These are phyloP conservation scores for Cicer arietinum DNA, from an alignment of 306 rosid species.

Conservation along the genomic window DNA sequence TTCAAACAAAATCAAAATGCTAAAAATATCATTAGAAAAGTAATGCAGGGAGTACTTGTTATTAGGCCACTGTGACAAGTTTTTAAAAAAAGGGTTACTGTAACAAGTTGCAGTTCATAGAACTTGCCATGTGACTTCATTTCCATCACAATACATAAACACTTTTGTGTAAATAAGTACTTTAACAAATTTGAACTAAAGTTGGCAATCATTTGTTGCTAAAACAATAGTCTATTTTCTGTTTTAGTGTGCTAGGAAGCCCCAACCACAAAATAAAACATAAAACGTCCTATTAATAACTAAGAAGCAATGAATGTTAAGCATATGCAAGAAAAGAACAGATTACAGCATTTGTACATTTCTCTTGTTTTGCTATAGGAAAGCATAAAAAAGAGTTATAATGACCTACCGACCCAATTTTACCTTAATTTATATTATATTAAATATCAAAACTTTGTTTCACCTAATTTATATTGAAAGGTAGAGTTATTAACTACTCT, in stretches of 20 bases:
- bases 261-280: neutral
- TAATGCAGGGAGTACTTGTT: neutral
- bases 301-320: constrained; percentile 34
- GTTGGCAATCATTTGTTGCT: constrained; percentile 26
- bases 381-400: constrained; percentile 20
- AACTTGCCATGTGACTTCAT: constrained; percentile 24
- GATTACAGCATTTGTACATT: constrained; percentile 21
- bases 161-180: constrained; percentile 24
- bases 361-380: constrained; percentile 4
- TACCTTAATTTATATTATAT: constrained; percentile 9
- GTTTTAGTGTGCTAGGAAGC: constrained; percentile 25
- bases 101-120: neutral
- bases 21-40: neutral
- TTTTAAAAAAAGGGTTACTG: neutral
- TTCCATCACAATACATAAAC: constrained; percentile 5
- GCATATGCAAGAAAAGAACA: constrained; percentile 12
- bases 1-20: neutral
- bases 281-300: constrained; percentile 10
- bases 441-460: constrained; percentile 24
- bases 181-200: constrained; percentile 18
- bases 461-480: constrained; percentile 35
- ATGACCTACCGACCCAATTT: constrained; percentile 14
- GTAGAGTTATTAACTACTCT: constrained; percentile 17
- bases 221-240: constrained; percentile 16
- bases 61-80: constrained; percentile 9